Evolutionary conservation across 441 rosid genomes (phyloP).

Genomic region (Flueggea neowawraea): DNA sequence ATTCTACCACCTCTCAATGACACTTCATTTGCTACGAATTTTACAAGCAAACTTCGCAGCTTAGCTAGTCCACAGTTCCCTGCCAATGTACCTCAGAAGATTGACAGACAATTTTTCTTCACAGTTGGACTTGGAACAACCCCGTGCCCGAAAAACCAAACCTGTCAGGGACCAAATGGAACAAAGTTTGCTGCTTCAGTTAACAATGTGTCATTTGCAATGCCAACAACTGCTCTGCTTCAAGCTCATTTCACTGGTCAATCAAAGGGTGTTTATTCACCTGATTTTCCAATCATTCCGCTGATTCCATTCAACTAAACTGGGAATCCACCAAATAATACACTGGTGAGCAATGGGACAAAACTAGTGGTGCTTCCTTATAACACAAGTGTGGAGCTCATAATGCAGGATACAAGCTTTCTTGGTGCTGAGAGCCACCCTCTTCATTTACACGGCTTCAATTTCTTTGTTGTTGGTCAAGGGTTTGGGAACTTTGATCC

Average conservation of each 20-base stretch:
- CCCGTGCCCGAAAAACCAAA: constrained; percentile 49
- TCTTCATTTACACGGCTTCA: constrained; percentile 60
- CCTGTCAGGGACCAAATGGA: constrained; percentile 60
- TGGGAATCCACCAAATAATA: constrained; percentile 50
- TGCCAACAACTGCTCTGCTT: constrained; percentile 41
- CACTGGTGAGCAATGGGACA: constrained; percentile 38
- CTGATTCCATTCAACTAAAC: constrained; percentile 46
- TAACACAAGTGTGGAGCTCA: constrained; percentile 51
- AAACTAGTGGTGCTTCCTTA: constrained; percentile 37
- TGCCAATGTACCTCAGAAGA: constrained; percentile 5
- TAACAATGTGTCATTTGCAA: constrained; percentile 51
- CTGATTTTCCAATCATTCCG: constrained; percentile 48
- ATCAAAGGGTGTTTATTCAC: constrained; percentile 33
- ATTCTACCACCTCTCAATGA: constrained; percentile 42
- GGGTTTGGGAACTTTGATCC: constrained; percentile 58
- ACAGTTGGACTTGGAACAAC: constrained; percentile 50
- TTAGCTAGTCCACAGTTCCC: constrained; percentile 44
- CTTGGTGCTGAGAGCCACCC: constrained; percentile 69
- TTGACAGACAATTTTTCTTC: constrained; percentile 41
- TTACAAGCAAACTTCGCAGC: constrained; percentile 38
- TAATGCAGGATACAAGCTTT: constrained; percentile 61
- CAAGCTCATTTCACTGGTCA: constrained; percentile 32
- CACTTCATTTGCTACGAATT: constrained; percentile 33
- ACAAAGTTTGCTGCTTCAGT: constrained; percentile 53
- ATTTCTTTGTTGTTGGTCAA: constrained; percentile 55